These are phyloP conservation scores for Penicillium sp. DNA, from an alignment of 2,329 filamentous ascomycete species.

Conservation along the genomic window DNA sequence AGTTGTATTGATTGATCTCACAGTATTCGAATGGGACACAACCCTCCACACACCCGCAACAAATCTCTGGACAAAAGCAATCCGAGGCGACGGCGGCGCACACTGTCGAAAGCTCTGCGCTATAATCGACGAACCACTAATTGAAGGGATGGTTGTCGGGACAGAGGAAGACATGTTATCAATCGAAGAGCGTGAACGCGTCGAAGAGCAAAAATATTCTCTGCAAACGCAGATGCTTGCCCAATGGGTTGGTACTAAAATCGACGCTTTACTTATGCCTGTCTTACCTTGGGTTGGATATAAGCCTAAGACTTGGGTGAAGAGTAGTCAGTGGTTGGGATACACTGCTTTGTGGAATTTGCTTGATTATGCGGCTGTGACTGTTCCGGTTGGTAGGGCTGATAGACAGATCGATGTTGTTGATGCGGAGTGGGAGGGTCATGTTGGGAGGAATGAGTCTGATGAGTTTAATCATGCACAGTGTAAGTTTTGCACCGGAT, in stretches of 20 bases:
- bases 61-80: constrained; percentile 34
- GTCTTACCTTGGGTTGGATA: constrained; percentile 23
- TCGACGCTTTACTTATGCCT: constrained; percentile 34
- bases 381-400: constrained; percentile 48
- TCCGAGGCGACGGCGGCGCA: constrained; percentile 37
- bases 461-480: constrained; percentile 51
- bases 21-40: constrained; percentile 39
- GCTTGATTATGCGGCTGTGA: constrained; percentile 38
- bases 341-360: constrained; percentile 44
- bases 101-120: constrained; percentile 30
- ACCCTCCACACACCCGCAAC: constrained; percentile 27
- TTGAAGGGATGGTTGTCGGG: constrained; percentile 40
- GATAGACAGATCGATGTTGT: constrained; percentile 37
- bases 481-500: constrained; percentile 4
- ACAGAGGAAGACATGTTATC: constrained; percentile 29
- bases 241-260: constrained; percentile 30
- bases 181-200: constrained; percentile 26
- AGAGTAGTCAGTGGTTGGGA: constrained; percentile 37
- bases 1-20: too few species aligned
- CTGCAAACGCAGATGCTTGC: constrained; percentile 25
- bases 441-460: constrained; percentile 47
- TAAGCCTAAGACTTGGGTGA: constrained; percentile 34
- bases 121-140: constrained; percentile 33
- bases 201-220: constrained; percentile 26
- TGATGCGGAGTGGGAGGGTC: constrained; percentile 38